Percentiles rank a stretch among this genome's conserved stretches.
These are phyloP conservation scores for Irpex sp. DNA, from an alignment of 1,284 basidiomycete species.

Conservation along the genomic window DNA sequence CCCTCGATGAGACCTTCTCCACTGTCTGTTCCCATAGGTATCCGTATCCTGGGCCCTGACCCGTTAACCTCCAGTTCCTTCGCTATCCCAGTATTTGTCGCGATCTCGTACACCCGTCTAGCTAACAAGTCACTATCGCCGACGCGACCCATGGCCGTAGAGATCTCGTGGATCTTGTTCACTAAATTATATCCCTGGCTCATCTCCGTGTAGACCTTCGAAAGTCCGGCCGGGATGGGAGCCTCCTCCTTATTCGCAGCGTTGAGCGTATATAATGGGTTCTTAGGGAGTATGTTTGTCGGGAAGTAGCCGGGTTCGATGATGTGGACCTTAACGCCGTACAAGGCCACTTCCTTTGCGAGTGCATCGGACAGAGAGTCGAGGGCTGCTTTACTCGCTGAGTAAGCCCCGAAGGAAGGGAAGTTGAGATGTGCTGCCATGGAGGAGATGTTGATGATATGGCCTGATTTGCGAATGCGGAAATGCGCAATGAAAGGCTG, in stretches of 20 bases:
- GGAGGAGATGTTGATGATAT: conserved; percentile 24
- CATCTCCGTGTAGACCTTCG: conserved; percentile 18
- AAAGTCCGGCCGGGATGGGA: not conserved
- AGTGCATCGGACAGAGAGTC: conserved; percentile 26
- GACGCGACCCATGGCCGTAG: conserved; percentile 11
- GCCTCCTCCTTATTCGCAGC: not conserved
- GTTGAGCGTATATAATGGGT: conserved; percentile 3
- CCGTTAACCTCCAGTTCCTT: conserved; percentile 3
- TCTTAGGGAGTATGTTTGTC: conserved; percentile 20
- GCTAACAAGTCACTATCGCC: conserved; percentile 17
- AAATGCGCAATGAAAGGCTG: conserved; percentile 26
- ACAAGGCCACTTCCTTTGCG: conserved; percentile 22
- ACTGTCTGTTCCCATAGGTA: conserved; percentile 20
- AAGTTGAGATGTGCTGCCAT: conserved; percentile 12
- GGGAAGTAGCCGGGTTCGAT: conserved; percentile 27
- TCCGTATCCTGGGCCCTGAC: conserved; percentile 10
- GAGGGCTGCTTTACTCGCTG: conserved; percentile 24
- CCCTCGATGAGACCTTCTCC: conserved; percentile 15
- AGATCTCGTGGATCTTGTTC: conserved; percentile 7
- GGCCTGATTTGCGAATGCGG: conserved; percentile 19
- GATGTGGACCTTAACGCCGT: conserved; percentile 21
- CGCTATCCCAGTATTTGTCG: conserved; percentile 16
- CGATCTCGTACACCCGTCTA: conserved; percentile 20
- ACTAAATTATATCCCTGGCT: conserved; percentile 15
- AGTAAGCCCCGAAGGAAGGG: conserved; percentile 21